Evolutionary conservation across 2,329 filamentous ascomycete genomes (phyloP), one percentile per base, ranked within the genome.

Genomic region (Fusarium nelsonii): DNA sequence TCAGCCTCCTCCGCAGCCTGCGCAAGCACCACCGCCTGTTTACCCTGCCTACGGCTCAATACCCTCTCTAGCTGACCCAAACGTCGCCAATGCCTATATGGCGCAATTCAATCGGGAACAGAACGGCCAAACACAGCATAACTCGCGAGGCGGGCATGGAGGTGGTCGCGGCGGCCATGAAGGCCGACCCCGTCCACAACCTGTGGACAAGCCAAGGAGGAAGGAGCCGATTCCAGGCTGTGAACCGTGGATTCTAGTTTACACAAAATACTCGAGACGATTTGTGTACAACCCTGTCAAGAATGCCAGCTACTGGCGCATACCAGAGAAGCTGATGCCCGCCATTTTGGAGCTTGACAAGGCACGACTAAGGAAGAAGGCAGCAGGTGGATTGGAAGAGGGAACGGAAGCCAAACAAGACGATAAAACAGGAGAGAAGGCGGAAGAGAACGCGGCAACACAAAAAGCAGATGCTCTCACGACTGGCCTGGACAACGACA

Each of bases 281-380:
- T 99, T 99, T 76, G 94, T 94, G 4, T 92, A 97, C 82, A 97
- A 99, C 72, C 88, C 90, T 0, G 86, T 87, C 55, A 97, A 95
- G 70, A 92, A 95, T 37, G 87, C 94, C 71, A 98, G 94, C 79
- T 94, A 94, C 79, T 99, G 97, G 96, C 93, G 93, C 74, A 96
- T 97, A 73, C 96, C 96, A 0, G 88, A 93, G 57, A 91, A 96
- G 77, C 85, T 99, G 36, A 90, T 94, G 85, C 90, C 91, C 63
- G 93, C 89, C 15, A 92, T 96, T 55, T 71, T 90, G 51, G 86
- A 89, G 67, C 82, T 93, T 57, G 93, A 97, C 78, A 88, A 91
- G 77, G 89, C 90, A 70, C 87, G 88, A 62, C 90, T 90, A 80
- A 82, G 88, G 81, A 80, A 86, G 74, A 87, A 89, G 81, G 84